phyloP scores from a whole-genome alignment of 1,139 yeast species.

The Saccharomycopsis crataegensis region DNA sequence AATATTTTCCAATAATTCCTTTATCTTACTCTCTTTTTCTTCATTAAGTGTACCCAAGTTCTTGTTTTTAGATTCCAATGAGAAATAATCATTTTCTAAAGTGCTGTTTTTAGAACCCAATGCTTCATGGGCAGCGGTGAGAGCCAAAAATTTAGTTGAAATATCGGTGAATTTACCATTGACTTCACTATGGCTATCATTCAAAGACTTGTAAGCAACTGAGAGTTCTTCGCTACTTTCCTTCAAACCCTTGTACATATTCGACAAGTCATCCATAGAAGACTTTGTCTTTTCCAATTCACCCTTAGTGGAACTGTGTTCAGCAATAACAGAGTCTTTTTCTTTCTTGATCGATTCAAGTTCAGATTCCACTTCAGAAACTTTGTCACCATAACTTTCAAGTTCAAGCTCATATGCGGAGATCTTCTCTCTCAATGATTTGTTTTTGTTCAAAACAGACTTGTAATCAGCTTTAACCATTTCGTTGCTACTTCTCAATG shows the following conservation, averaged over 20 bases:
- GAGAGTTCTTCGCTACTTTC: not conserved
- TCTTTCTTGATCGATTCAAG: not conserved
- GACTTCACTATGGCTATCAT: not conserved
- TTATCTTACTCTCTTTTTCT: not conserved
- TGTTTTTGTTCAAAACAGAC: not conserved
- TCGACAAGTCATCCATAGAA: not conserved
- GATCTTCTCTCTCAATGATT: not conserved
- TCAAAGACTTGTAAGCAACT: constrained; percentile 1
- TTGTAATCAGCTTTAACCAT: constrained; percentile 1
- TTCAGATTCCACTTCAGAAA: not conserved
- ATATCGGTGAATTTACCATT: constrained; percentile 5
- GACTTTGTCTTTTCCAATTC: not conserved
- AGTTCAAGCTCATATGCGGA: not conserved
- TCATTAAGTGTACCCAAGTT: not conserved
- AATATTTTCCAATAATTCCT: not conserved
- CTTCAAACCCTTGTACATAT: not conserved
- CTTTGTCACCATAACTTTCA: not conserved
- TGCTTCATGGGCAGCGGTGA: constrained; percentile 14
- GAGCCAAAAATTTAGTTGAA: constrained; percentile 11
- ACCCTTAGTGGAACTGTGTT: not conserved
- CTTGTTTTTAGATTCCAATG: constrained; percentile 5
- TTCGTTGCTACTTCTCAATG: not conserved
- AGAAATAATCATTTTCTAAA: not conserved
- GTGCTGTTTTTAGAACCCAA: constrained; percentile 3
- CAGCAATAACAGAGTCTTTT: not conserved